These are phyloP conservation scores for Drechslerella dactyloides DNA, from an alignment of 2,329 filamentous ascomycete genomes.

Conservation along the genomic window DNA sequence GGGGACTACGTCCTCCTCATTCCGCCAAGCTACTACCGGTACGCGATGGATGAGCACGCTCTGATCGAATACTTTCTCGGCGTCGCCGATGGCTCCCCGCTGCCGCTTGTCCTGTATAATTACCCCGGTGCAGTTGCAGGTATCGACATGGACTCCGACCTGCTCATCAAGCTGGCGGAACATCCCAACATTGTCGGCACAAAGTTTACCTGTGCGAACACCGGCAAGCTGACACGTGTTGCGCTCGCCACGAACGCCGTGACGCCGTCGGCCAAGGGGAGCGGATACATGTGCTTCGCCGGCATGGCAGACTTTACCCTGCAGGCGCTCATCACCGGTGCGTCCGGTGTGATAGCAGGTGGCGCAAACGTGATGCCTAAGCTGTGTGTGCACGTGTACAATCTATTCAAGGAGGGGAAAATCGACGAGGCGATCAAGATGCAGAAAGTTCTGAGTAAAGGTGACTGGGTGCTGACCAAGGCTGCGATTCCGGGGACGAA, in stretches of 20 bases:
- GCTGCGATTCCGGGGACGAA: slow-evolving; percentile 74
- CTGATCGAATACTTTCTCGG: slow-evolving; percentile 70
- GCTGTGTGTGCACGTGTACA: slow-evolving; percentile 68
- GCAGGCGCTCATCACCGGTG: slow-evolving; percentile 72
- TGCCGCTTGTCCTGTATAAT: slow-evolving; percentile 74
- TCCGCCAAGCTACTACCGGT: slow-evolving; percentile 78
- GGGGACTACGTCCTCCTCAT: slow-evolving; percentile 78
- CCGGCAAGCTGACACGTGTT: slow-evolving; percentile 67
- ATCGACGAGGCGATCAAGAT: slow-evolving; percentile 67
- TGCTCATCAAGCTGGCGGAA: slow-evolving; percentile 66
- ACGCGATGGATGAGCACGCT: slow-evolving; percentile 64
- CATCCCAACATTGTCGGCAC: slow-evolving; percentile 73
- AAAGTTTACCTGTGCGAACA: slow-evolving; percentile 74
- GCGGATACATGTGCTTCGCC: slow-evolving; percentile 71
- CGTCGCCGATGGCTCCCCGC: slow-evolving; percentile 69
- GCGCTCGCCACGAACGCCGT: slow-evolving; percentile 63
- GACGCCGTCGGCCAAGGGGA: slow-evolving; percentile 56
- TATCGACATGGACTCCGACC: slow-evolving; percentile 69
- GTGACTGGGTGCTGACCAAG: slow-evolving; percentile 73
- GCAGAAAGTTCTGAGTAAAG: slow-evolving; percentile 70
- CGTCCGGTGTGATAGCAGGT: slow-evolving; percentile 74
- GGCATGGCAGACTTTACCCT: slow-evolving; percentile 77
- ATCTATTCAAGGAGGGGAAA: slow-evolving; percentile 68
- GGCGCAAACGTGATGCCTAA: slow-evolving; percentile 74
- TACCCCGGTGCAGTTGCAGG: slow-evolving; percentile 70